A percentile compares a stretch with the other conserved stretches of the same genome.
phyloP scores from a whole-genome alignment of 2,329 filamentous ascomycete species.

The Leptographium flavum region DNA sequence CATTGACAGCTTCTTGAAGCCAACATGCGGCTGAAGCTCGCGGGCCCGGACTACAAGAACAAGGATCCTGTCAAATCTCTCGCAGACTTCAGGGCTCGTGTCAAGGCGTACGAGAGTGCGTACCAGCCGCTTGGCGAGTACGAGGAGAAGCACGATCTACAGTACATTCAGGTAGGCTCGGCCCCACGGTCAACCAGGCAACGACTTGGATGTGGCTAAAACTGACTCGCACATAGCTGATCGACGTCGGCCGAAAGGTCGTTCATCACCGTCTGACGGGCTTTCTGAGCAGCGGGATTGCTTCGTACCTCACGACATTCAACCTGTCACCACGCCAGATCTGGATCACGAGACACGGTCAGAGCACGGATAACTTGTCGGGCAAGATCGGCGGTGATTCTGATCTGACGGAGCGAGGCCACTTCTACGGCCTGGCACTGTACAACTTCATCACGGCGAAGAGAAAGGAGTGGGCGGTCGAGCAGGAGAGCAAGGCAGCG shows the following conservation, averaged over 20 bases:
- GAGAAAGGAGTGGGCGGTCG: conserved; percentile 65
- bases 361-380: conserved; percentile 73
- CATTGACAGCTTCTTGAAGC: conserved; percentile 54
- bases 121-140: conserved; percentile 84
- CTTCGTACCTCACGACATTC: conserved; percentile 92
- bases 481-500: conserved; percentile 65
- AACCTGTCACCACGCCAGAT: conserved; percentile 92
- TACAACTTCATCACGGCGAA: conserved; percentile 74
- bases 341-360: conserved; percentile 93
- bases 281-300: conserved; percentile 82
- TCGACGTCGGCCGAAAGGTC: conserved; percentile 90
- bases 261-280: conserved; percentile 82
- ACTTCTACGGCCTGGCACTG: conserved; percentile 64
- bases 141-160: conserved; percentile 80
- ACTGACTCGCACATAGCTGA: conserved; percentile 44
- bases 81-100: conserved; percentile 82
- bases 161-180: conserved; percentile 61
- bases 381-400: conserved; percentile 90
- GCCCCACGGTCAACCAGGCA: neutral
- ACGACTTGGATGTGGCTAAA: neutral
- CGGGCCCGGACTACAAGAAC: conserved; percentile 87
- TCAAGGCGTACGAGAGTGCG: conserved; percentile 84
- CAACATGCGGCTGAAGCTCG: conserved; percentile 94
- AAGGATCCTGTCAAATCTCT: conserved; percentile 80
- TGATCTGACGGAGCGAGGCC: conserved; percentile 65